Conservation (phyloP, 768 basidiomycete species). For the Lactarius quietus region DNA sequence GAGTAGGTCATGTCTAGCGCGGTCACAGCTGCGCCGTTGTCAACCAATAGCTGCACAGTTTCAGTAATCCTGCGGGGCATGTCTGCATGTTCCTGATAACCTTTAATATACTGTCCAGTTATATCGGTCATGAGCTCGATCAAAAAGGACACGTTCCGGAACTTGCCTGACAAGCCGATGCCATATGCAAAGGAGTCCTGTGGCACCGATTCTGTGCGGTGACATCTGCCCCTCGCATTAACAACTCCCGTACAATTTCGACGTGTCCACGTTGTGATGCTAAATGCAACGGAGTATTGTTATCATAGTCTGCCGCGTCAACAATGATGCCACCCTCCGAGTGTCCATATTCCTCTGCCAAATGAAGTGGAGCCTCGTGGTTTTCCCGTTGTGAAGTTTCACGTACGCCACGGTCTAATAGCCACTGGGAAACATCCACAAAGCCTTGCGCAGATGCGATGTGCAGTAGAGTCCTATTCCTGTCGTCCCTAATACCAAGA, state of each 20-base stretch:
- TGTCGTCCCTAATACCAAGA: not conserved
- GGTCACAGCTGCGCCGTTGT: no score
- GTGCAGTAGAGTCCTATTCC: not conserved
- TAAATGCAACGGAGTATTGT: not conserved
- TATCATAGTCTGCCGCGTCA: not conserved
- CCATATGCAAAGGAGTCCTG: not conserved
- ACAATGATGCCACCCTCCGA: not conserved
- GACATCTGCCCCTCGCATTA: not conserved
- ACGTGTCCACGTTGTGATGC: not conserved
- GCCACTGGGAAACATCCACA: not conserved
- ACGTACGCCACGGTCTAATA: not conserved
- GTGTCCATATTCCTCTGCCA: not conserved
- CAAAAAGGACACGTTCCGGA: no score
- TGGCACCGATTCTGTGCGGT: fast-evolving
- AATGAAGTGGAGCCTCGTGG: not conserved
- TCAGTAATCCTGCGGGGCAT: not conserved
- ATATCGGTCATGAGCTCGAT: no score
- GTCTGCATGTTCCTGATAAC: no score
- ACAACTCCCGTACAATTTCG: not conserved
- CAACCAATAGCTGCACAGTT: not conserved
- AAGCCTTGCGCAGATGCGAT: not conserved
- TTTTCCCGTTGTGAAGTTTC: not conserved
- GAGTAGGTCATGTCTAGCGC: no score
- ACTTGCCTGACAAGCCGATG: not conserved
- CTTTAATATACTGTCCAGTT: no score